Percentiles rank a stretch among this genome's conserved stretches.
phyloP scores from a whole-genome alignment of 2,329 filamentous ascomycete species.

The Pseudopithomyces maydicus region DNA sequence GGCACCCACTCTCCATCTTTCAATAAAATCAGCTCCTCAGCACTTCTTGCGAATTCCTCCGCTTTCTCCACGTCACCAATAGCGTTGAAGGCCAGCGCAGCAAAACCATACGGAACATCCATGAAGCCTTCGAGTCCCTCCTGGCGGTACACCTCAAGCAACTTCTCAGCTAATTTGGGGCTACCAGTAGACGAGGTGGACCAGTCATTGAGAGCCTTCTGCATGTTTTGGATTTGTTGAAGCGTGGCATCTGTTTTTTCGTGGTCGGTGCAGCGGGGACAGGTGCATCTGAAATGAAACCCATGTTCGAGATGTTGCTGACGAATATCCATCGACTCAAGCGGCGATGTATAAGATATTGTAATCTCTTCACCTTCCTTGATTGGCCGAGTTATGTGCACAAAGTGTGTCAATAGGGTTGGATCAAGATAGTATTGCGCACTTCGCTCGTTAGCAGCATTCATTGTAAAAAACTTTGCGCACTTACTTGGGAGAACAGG shows the following conservation, averaged over 20 bases:
- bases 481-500: slow-evolving; percentile 44
- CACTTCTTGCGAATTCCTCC: slow-evolving; percentile 39
- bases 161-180: slow-evolving; percentile 33
- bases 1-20: slow-evolving; percentile 44
- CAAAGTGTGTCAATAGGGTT: slow-evolving; percentile 45
- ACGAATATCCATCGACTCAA: slow-evolving; percentile 36
- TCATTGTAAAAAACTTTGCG: not conserved
- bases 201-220: slow-evolving; percentile 40
- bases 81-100: slow-evolving; percentile 47
- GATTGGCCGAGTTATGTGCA: slow-evolving; percentile 43
- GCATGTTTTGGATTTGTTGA: slow-evolving; percentile 33
- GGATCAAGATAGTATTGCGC: slow-evolving; percentile 49
- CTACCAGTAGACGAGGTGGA: slow-evolving; percentile 20
- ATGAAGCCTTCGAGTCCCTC: slow-evolving; percentile 48
- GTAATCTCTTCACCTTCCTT: slow-evolving; percentile 46
- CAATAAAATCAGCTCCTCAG: slow-evolving; percentile 39
- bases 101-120: slow-evolving; percentile 46
- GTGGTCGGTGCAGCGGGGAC: slow-evolving; percentile 40
- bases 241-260: slow-evolving; percentile 38
- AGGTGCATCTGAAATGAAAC: slow-evolving; percentile 50
- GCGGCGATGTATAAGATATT: slow-evolving; percentile 49
- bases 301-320: slow-evolving; percentile 37
- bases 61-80: slow-evolving; percentile 33
- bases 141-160: slow-evolving; percentile 42
- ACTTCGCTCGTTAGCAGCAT: slow-evolving; percentile 18